Percentiles rank a stretch among this genome's conserved stretches.
Conservation (phyloP, 1,284 basidiomycete genomes). For the Cystobasidium sp. region DNA sequence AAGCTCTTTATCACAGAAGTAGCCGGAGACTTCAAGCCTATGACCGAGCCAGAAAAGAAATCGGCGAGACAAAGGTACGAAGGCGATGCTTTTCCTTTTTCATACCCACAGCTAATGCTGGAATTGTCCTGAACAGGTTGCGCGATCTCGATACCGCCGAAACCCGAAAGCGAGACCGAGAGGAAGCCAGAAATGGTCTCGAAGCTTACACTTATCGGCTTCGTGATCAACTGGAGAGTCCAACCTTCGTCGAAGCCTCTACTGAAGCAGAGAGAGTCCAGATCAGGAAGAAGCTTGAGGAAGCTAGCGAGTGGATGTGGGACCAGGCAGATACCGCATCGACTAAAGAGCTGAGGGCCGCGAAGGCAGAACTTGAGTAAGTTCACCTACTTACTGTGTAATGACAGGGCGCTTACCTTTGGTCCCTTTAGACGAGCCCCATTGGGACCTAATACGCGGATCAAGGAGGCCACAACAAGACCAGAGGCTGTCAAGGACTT, state of each 20-base stretch:
- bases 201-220: slow-evolving; percentile 91
- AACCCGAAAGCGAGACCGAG: slow-evolving; percentile 72
- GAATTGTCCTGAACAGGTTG: slow-evolving; percentile 62
- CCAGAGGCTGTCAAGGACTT: slow-evolving; percentile 67
- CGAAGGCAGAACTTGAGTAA: slow-evolving; percentile 78
- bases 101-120: neutral
- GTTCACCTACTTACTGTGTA: slow-evolving; percentile 55
- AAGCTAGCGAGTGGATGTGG: slow-evolving; percentile 79
- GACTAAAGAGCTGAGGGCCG: slow-evolving; percentile 71
- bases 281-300: slow-evolving; percentile 69
- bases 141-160: slow-evolving; percentile 79
- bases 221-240: slow-evolving; percentile 75
- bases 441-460: slow-evolving; percentile 66
- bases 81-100: too few relatives aligned
- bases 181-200: slow-evolving; percentile 88
- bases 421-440: slow-evolving; percentile 61
- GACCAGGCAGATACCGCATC: slow-evolving; percentile 84
- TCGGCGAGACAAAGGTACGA: slow-evolving; percentile 58
- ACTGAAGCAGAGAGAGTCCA: slow-evolving; percentile 70
- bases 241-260: slow-evolving; percentile 77
- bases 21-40: slow-evolving; percentile 61
- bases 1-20: slow-evolving; percentile 53
- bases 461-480: slow-evolving; percentile 77
- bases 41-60: slow-evolving; percentile 74
- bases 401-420: slow-evolving; percentile 57